Percentiles rank a stretch among this genome's conserved stretches.
Evolutionary conservation across 306 rosid species (phyloP).

Genomic region (Acacia melanoxylon): DNA sequence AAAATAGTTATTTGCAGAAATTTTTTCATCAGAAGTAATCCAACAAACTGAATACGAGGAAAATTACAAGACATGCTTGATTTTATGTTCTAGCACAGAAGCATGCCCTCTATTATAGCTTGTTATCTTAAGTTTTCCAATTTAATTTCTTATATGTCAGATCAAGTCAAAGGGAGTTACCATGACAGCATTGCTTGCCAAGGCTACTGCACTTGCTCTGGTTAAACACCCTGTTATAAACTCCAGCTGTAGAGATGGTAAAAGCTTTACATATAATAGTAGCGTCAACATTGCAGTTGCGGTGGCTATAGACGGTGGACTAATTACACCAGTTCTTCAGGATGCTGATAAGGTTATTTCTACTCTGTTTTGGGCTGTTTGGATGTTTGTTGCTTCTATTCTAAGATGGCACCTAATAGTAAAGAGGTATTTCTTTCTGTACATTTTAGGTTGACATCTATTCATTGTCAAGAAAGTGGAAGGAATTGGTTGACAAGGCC

Average conservation of each 20-base stretch:
- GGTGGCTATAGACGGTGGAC: conserved; percentile 88
- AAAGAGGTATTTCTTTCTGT: conserved; percentile 24
- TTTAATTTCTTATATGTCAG: conserved; percentile 40
- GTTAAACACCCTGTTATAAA: conserved; percentile 86
- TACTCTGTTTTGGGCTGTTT: conserved; percentile 8
- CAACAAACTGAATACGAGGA: background rate
- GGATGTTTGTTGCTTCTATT: background rate
- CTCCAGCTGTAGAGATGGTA: conserved; percentile 94
- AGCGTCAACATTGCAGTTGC: conserved; percentile 91
- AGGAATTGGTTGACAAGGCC: conserved; percentile 94
- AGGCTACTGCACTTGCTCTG: conserved; percentile 93
- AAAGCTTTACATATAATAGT: conserved; percentile 87
- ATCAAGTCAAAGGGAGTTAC: conserved; percentile 97
- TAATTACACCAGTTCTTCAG: conserved; percentile 93
- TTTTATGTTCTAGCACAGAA: conserved; percentile 4
- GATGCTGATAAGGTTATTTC: conserved; percentile 87
- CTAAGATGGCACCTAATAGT: conserved; percentile 7
- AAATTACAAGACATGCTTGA: conserved; percentile 8
- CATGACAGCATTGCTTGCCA: conserved; percentile 98
- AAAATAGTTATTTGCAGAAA: background rate
- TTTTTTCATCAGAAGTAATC: background rate
- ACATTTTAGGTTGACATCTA: conserved; percentile 73
- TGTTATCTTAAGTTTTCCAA: background rate
- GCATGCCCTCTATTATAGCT: background rate
- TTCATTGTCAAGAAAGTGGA: conserved; percentile 94